Evolutionary conservation across 1,284 basidiomycete species (phyloP), one percentile per base, ranked within the genome.

Genomic region (Fomitiporia mediterranea): DNA sequence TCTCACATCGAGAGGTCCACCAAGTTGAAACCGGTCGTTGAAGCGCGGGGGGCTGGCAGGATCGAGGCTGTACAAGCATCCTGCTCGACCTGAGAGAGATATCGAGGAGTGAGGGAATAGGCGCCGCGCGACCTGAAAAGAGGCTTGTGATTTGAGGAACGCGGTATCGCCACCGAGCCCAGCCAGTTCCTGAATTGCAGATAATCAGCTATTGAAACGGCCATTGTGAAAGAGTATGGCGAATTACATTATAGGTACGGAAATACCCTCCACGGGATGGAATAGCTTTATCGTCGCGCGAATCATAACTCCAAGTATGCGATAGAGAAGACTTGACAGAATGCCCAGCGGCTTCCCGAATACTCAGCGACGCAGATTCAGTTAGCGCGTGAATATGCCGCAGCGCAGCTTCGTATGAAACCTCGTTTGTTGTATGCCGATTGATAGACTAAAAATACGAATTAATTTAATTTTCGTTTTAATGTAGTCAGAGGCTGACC

Each of bases 21-120:
- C 97, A 0, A 98, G 79, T 64, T 96, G 94, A 68, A 95, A 96
- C 3, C 93, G 82, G 70, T 99, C 97, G 34, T 80, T 83, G 67
- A 91, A 89, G 50, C 91, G 0, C 15, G 44, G 7, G 27, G 49
- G 19, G 17, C 8, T 9, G 1, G 15, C 13, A 6, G 42, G 27
- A 43, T 19, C n/a, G 1, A 80, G 78, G 89, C 90, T 19, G 57
- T 35, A n/a, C 15, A 3, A 28, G 2, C 47, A 30, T 21, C 40
- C 37, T 23, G 38, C 25, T 32, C 56, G 32, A 54, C 34, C 39
- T 48, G 28, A 51, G 25, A 59, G 5, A 11, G 3, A 32, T 43
- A 34, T 8, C 48, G 17, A 49, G 21, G 49, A 19, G 28, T 38
- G 28, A 25, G 2, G 25, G 35, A 75, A 55, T 1, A 53, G n/a